Conservation (phyloP, 2,329 filamentous ascomycete genomes). For the Diaporthe citri region DNA sequence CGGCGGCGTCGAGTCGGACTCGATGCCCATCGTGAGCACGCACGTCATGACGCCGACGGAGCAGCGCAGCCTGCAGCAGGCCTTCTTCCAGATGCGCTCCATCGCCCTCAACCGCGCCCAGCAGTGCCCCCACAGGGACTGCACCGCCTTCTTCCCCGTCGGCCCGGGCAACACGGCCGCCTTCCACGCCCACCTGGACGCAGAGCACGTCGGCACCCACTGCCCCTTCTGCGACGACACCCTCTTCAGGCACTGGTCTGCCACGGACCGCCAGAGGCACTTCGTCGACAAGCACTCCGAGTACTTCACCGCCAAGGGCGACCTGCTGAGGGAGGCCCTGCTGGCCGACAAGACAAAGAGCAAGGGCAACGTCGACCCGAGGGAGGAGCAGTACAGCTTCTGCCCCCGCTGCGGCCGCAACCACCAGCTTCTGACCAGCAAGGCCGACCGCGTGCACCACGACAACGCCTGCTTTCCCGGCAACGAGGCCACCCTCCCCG, state of each 20-base stretch:
- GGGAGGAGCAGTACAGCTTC: constrained; percentile 40
- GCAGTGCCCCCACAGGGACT: constrained; percentile 55
- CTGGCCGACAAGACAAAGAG: background rate
- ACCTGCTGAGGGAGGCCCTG: constrained; percentile 24
- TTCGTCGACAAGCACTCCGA: constrained; percentile 48
- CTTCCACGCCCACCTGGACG: constrained; percentile 53
- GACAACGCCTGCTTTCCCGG: constrained; percentile 40
- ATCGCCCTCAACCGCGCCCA: constrained; percentile 51
- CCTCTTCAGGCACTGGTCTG: constrained; percentile 49
- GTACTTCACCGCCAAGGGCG: constrained; percentile 35
- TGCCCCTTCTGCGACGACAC: constrained; percentile 54
- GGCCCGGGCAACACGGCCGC: constrained; percentile 43
- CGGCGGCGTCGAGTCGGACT: constrained; percentile 40
- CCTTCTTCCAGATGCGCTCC: constrained; percentile 51
- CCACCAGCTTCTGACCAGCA: constrained; percentile 36
- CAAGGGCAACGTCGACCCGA: constrained; percentile 18
- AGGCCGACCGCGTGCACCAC: constrained; percentile 39
- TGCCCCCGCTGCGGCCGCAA: constrained; percentile 42
- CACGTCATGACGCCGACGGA: constrained; percentile 57
- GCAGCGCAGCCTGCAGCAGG: constrained; percentile 52
- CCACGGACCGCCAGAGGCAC: constrained; percentile 46
- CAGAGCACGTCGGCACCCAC: constrained; percentile 50
- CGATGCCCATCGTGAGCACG: constrained; percentile 53
- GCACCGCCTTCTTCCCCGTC: constrained; percentile 50
- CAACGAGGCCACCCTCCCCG: background rate